Conservation (phyloP, 768 basidiomycete genomes). For the Hortiboletus campestris region DNA sequence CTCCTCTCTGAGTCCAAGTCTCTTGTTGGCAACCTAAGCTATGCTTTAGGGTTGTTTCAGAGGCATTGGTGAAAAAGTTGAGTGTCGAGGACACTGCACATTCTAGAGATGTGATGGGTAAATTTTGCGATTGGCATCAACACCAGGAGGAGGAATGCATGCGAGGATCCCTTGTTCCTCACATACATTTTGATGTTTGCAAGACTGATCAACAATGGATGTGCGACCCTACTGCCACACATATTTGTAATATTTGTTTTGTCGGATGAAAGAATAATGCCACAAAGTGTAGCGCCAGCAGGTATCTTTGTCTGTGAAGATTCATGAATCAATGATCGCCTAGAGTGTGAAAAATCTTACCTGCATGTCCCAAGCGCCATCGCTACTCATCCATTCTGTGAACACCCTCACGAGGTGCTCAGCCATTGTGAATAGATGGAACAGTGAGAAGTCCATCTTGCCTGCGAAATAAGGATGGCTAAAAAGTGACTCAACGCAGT, state of each 20-base stretch:
- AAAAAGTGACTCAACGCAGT: not conserved
- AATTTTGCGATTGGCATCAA: not conserved
- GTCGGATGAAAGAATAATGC: not conserved
- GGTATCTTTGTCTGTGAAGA: not conserved
- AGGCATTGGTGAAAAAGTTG: not conserved
- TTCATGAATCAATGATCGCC: not conserved
- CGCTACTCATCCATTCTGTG: slow-evolving; percentile 22
- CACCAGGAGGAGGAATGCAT: not conserved
- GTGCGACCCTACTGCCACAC: not conserved
- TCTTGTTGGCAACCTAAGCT: too few species aligned
- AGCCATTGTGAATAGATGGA: not conserved
- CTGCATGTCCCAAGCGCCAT: slow-evolving; percentile 26
- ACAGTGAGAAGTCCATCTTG: not conserved
- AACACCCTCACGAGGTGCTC: not conserved
- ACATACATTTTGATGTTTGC: not conserved
- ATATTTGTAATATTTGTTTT: not conserved
- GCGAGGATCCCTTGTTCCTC: not conserved
- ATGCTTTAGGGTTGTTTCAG: too few species aligned
- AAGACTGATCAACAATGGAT: not conserved
- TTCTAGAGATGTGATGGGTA: not conserved
- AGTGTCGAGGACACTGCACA: not conserved
- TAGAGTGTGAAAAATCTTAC: slow-evolving; percentile 3
- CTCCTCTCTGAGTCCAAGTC: too few species aligned
- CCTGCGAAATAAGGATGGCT: not conserved
- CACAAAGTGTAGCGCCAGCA: not conserved